phyloP scores from a whole-genome alignment of 768 basidiomycete species.

The Lyophyllum atratum region DNA sequence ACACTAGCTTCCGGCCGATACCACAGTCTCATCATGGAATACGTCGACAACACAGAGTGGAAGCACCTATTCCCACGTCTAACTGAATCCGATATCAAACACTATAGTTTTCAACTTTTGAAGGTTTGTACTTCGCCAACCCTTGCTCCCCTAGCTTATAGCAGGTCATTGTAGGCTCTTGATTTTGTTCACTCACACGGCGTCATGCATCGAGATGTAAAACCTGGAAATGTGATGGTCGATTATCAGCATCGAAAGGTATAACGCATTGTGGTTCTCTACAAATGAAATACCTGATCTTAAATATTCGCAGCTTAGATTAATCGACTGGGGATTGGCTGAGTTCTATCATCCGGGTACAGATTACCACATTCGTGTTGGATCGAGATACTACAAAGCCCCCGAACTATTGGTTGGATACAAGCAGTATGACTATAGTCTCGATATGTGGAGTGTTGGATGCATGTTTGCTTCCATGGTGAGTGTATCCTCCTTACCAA shows the following conservation, averaged over 20 bases:
- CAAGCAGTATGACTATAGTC: constrained; percentile 70
- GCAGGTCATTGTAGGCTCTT: constrained; percentile 41
- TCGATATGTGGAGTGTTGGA: constrained; percentile 75
- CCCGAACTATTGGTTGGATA: constrained; percentile 73
- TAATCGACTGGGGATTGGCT: constrained; percentile 79
- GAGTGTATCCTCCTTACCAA: constrained; percentile 18
- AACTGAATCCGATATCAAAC: constrained; percentile 66
- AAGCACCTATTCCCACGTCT: constrained; percentile 57
- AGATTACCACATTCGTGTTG: constrained; percentile 73
- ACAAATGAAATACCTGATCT: background rate
- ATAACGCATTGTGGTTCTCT: constrained; percentile 17
- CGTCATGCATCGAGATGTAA: constrained; percentile 64
- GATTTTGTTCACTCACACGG: constrained; percentile 74
- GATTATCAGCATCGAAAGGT: constrained; percentile 65
- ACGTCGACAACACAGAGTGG: constrained; percentile 71
- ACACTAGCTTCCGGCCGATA: constrained; percentile 50
- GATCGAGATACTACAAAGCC: constrained; percentile 73
- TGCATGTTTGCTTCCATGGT: constrained; percentile 80
- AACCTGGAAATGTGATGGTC: constrained; percentile 68
- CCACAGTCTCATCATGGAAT: constrained; percentile 69
- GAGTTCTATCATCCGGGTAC: constrained; percentile 75
- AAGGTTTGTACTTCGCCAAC: constrained; percentile 32
- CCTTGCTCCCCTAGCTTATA: background rate
- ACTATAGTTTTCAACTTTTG: constrained; percentile 67
- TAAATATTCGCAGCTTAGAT: constrained; percentile 38